Percentiles rank a stretch among this genome's conserved stretches.
Conservation (phyloP, 306 rosid genomes). For the Quercus bicolor region DNA sequence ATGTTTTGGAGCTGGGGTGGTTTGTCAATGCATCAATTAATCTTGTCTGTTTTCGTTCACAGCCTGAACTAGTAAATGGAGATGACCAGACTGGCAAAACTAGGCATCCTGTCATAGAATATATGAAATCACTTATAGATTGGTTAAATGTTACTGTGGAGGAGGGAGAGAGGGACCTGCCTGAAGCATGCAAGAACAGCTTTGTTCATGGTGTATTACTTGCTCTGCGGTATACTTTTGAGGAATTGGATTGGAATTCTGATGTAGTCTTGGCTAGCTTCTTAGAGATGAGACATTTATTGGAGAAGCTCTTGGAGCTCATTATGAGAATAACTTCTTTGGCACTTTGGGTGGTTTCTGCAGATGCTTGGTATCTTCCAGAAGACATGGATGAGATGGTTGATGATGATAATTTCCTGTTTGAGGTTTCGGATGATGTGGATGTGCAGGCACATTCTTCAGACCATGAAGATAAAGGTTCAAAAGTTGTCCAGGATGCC, state of each 20-base stretch:
- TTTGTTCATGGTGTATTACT: conserved; percentile 94
- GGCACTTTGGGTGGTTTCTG: conserved; percentile 95
- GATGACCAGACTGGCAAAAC: conserved; percentile 32
- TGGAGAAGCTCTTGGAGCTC: conserved; percentile 72
- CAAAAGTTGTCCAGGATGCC: conserved; percentile 40
- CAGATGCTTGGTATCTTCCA: conserved; percentile 92
- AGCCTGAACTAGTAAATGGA: conserved; percentile 37
- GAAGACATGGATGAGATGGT: conserved; percentile 86
- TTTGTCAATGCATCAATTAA: conserved; percentile 51
- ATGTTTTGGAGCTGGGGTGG: conserved; percentile 82
- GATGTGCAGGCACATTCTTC: conserved; percentile 33
- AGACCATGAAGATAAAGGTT: conserved; percentile 41
- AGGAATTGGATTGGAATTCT: conserved; percentile 87
- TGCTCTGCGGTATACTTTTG: conserved; percentile 84
- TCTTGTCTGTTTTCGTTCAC: conserved; percentile 35
- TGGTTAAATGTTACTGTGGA: conserved; percentile 70
- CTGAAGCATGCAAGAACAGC: conserved; percentile 83
- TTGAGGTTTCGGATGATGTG: conserved; percentile 54
- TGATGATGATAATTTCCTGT: conserved; percentile 58
- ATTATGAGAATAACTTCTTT: conserved; percentile 81
- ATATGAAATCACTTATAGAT: conserved; percentile 74
- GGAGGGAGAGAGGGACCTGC: conserved; percentile 82
- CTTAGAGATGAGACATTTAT: conserved; percentile 54
- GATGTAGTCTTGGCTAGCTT: conserved; percentile 44
- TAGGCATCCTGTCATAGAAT: conserved; percentile 55